These are phyloP conservation scores for Udeniomyces megalosporus DNA, from an alignment of 768 basidiomycete genomes.

Conservation along the genomic window DNA sequence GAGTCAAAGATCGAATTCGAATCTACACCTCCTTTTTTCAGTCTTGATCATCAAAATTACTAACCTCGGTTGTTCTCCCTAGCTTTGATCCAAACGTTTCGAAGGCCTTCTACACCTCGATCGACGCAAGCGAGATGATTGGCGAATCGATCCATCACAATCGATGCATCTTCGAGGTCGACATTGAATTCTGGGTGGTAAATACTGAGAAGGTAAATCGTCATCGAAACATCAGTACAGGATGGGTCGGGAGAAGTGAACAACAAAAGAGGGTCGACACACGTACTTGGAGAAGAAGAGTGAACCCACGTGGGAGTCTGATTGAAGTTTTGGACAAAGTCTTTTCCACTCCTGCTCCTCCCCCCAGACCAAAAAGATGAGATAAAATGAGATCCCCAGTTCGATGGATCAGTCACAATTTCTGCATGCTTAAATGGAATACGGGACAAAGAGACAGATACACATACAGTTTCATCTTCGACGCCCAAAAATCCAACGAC, in stretches of 20 bases:
- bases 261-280: background rate
- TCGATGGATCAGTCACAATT: background rate
- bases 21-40: no score
- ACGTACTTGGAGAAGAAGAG: constrained; percentile 21
- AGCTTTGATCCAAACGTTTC: constrained; percentile 45
- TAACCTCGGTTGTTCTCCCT: constrained; percentile 54
- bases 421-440: no score
- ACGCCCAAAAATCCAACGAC: constrained; percentile 63
- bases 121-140: constrained; percentile 49
- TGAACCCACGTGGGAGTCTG: constrained; percentile 51
- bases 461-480: constrained; percentile 54
- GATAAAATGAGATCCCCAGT: background rate
- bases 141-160: constrained; percentile 46
- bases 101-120: constrained; percentile 49
- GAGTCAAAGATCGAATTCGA: no score
- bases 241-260: constrained; percentile 34
- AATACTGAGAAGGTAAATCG: constrained; percentile 38
- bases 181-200: constrained; percentile 76
- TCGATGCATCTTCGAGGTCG: constrained; percentile 52
- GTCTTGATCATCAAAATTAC: constrained; percentile 20
- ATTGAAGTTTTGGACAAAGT: constrained; percentile 40
- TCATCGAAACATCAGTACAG: no score
- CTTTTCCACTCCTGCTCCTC: constrained; percentile 42
- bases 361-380: background rate
- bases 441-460: background rate